Evolutionary conservation across 208 protist species (phyloP).

Genomic region (Crithidia thermophila): DNA sequence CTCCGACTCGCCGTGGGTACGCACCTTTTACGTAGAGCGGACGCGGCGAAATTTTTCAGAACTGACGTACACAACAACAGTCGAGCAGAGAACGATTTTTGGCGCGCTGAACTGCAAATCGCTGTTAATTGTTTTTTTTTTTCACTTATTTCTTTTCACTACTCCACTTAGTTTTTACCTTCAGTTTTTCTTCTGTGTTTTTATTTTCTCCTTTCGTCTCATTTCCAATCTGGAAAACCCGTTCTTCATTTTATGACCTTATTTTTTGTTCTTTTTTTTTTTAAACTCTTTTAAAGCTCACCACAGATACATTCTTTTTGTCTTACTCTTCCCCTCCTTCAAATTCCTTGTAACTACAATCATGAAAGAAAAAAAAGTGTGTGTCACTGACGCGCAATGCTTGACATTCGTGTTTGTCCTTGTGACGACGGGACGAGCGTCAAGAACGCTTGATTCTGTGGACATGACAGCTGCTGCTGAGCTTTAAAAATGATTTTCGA

Average conservation of each 20-base stretch:
- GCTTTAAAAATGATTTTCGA: no score
- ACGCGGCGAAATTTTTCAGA: no score
- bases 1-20: neutral
- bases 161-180: neutral
- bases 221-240: neutral
- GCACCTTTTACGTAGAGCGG: neutral
- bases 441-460: no score
- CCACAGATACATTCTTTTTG: neutral
- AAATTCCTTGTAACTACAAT: no score
- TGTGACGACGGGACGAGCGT: no score
- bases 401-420: no score
- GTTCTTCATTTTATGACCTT: slow-evolving; percentile 2
- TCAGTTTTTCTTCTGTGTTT: slow-evolving; percentile 7
- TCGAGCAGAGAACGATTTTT: no score
- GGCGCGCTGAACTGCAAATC: no score
- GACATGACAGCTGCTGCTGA: no score
- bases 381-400: no score
- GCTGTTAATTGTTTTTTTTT: slow-evolving; percentile 4
- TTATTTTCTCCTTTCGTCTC: slow-evolving; percentile 2
- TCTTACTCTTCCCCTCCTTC: neutral
- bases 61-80: no score
- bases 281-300: neutral
- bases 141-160: neutral
- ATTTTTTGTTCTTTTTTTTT: neutral
- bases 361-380: no score